These are phyloP conservation scores for Paramarasmius palmivorus DNA, from an alignment of 1,284 basidiomycete genomes.

Conservation along the genomic window DNA sequence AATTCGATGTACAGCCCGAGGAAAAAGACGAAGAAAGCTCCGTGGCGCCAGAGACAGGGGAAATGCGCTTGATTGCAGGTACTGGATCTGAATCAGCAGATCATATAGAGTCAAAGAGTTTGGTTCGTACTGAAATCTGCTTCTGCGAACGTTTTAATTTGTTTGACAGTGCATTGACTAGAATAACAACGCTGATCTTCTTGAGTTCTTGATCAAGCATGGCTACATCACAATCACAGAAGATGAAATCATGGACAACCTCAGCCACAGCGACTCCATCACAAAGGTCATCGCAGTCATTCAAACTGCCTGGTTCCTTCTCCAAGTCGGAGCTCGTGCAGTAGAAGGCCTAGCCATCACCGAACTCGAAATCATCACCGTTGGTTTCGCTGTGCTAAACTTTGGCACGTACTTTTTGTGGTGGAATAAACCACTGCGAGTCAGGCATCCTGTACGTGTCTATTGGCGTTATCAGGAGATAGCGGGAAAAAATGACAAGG, in stretches of 20 bases:
- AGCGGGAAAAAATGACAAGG: too few species aligned
- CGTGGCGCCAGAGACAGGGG: too few species aligned
- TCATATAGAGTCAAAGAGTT: too few species aligned
- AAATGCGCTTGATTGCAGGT: too few species aligned
- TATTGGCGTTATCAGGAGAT: too few species aligned
- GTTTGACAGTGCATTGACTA: not conserved
- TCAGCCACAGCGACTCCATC: not conserved
- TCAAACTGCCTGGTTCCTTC: not conserved
- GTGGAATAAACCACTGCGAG: constrained; percentile 4
- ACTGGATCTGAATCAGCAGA: too few species aligned
- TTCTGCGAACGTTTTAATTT: not conserved
- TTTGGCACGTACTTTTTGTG: not conserved
- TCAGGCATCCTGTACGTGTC: not conserved
- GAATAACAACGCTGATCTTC: not conserved
- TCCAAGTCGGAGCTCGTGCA: not conserved
- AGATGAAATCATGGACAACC: not conserved
- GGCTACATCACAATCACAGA: not conserved
- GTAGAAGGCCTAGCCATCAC: not conserved
- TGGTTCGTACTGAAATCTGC: too few species aligned
- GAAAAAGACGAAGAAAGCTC: too few species aligned
- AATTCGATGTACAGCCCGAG: too few species aligned
- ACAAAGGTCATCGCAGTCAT: not conserved
- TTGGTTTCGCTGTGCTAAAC: not conserved
- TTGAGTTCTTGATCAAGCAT: not conserved
- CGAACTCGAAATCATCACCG: not conserved